Evolutionary conservation across 495 filamentous ascomycete species (phyloP).

Genomic region (Daldinia bambusicola): DNA sequence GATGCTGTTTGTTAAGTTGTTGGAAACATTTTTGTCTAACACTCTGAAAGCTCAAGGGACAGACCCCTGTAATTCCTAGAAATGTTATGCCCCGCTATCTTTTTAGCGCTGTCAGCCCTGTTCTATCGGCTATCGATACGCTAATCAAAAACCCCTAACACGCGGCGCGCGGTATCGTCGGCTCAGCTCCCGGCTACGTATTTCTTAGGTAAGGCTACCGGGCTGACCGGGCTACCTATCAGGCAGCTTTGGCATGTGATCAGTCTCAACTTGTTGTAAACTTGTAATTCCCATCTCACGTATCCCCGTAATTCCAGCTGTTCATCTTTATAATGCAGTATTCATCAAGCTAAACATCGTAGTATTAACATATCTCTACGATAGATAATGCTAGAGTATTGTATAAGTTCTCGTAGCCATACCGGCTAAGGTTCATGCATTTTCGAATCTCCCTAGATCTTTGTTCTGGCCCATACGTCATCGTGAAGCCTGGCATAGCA

Average conservation of each 20-base stretch:
- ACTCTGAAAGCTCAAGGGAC: conserved; percentile 15
- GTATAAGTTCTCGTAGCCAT: conserved; percentile 12
- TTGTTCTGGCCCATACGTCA: conserved; percentile 42
- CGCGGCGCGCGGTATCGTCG: not conserved
- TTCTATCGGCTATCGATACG: conserved; percentile 30
- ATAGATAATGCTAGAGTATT: conserved; percentile 23
- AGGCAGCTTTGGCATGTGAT: conserved; percentile 37
- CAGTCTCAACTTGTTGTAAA: conserved; percentile 5
- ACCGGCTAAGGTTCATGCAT: conserved; percentile 24
- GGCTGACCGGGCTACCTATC: not conserved
- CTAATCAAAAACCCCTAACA: conserved; percentile 12
- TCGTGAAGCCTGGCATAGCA: conserved; percentile 17
- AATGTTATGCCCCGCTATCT: conserved; percentile 21
- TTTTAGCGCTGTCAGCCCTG: conserved; percentile 5
- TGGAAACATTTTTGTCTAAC: conserved; percentile 30
- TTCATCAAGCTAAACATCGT: not conserved
- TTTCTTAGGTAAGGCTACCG: conserved; percentile 5
- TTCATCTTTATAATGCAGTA: not conserved
- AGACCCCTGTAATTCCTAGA: conserved; percentile 27
- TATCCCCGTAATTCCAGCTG: not conserved
- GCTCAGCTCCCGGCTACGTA: conserved; percentile 5
- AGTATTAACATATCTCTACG: not conserved
- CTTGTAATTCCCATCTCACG: conserved; percentile 3
- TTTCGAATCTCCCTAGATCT: conserved; percentile 11
- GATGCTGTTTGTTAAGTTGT: conserved; percentile 1